These are phyloP conservation scores for Iris macrosiphon DNA, from an alignment of 106 monocot genomes.

Conservation along the genomic window DNA sequence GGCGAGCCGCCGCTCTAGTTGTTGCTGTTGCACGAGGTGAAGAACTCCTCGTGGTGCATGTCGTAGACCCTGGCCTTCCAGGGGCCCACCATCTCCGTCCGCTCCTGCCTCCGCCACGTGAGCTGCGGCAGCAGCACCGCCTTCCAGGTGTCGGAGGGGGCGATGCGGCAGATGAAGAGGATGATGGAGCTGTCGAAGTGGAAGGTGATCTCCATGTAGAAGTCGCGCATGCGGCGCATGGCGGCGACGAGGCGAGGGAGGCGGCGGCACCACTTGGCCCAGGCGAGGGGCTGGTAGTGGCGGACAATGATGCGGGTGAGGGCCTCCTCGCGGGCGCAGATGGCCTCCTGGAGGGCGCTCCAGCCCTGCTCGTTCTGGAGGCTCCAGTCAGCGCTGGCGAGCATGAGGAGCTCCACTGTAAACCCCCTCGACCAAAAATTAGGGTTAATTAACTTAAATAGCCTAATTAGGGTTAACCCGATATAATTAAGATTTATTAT, in stretches of 20 bases:
- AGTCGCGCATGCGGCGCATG: slow-evolving; percentile 50
- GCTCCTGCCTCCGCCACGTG: slow-evolving; percentile 40
- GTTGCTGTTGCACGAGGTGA: neutral
- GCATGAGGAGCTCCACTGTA: slow-evolving; percentile 51
- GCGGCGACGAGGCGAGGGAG: slow-evolving; percentile 38
- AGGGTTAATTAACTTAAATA: too few relatives aligned
- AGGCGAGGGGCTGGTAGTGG: slow-evolving; percentile 34
- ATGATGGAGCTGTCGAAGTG: slow-evolving; percentile 58
- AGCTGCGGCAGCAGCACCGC: slow-evolving; percentile 33
- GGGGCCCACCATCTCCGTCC: slow-evolving; percentile 26
- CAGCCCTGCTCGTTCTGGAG: slow-evolving; percentile 61
- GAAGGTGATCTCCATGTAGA: slow-evolving; percentile 56
- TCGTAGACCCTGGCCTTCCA: slow-evolving; percentile 62
- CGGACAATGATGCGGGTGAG: slow-evolving; percentile 40
- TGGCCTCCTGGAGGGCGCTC: slow-evolving; percentile 53
- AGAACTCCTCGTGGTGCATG: slow-evolving; percentile 39
- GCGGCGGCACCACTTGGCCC: slow-evolving; percentile 52
- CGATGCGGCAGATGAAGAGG: slow-evolving; percentile 46
- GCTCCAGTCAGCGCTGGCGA: slow-evolving; percentile 46
- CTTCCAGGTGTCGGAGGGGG: slow-evolving; percentile 49
- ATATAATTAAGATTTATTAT: too few relatives aligned
- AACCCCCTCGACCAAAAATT: too few relatives aligned
- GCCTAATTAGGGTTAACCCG: too few relatives aligned
- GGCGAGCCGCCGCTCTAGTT: too few relatives aligned
- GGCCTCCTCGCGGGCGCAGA: slow-evolving; percentile 31